These are phyloP conservation scores for Chytridium lagenaria DNA, from an alignment of 371 early-diverging fungal genomes.

Conservation along the genomic window DNA sequence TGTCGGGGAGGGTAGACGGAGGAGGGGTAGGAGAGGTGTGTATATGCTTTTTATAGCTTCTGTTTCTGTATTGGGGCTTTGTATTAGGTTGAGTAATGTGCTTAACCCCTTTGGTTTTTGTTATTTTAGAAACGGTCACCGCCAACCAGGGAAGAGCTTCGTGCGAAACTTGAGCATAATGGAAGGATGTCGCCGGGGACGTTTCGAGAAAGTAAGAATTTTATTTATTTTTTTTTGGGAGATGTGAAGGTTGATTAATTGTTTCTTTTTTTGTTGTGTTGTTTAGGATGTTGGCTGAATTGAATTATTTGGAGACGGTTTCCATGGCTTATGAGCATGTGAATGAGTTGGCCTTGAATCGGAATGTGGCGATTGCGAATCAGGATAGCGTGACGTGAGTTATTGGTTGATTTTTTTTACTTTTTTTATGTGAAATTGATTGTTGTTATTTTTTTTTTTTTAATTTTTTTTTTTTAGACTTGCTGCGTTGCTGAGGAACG, in stretches of 20 bases:
- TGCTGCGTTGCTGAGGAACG: slow-evolving; percentile 5
- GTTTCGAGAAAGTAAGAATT: slow-evolving; percentile 1
- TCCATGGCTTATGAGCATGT: slow-evolving; percentile 11
- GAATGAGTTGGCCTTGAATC: slow-evolving; percentile 3
- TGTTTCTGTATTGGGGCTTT: neutral
- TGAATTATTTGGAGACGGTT: slow-evolving; percentile 7
- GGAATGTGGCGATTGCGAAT: slow-evolving; percentile 1
- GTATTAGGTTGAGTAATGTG: neutral
- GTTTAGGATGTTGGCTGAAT: neutral
- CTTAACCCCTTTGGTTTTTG: neutral
- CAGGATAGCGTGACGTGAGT: slow-evolving; percentile 11
- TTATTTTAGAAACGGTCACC: neutral
- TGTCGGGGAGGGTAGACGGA: neutral
- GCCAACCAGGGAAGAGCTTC: neutral
- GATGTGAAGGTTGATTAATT: too few species aligned
- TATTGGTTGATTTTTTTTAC: neutral
- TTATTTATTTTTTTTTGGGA: neutral
- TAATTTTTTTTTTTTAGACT: slow-evolving; percentile 7
- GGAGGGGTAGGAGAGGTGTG: neutral
- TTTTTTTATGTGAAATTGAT: neutral
- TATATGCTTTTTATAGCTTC: neutral
- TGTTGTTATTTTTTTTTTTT: neutral
- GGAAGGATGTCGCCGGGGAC: slow-evolving; percentile 2
- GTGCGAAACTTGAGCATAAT: neutral
- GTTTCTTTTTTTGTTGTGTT: too few species aligned